A percentile compares a stretch with the other conserved stretches of the same genome.
Conservation (phyloP, 768 basidiomycete genomes). For the Lentinula sp. region DNA sequence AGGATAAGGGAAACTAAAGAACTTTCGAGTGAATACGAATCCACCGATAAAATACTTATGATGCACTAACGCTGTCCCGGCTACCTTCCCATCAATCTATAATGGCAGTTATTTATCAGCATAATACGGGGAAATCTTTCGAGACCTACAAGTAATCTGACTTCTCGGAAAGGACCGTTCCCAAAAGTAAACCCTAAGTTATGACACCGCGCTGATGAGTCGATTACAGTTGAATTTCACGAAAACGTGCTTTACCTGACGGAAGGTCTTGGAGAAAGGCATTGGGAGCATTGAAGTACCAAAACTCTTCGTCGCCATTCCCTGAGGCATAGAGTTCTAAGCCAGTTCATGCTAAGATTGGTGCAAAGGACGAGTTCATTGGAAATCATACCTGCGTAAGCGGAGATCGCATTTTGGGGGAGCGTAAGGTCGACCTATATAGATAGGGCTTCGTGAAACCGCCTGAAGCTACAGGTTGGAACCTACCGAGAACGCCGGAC, state of each 20-base stretch:
- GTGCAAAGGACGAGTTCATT: constrained; percentile 21
- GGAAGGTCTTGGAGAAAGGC: constrained; percentile 37
- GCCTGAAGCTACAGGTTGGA: not conserved
- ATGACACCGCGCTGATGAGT: not conserved
- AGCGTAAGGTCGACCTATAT: constrained; percentile 61
- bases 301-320: constrained; percentile 63
- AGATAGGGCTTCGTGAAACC: not conserved
- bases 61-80: constrained; percentile 37
- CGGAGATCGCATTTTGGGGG: constrained; percentile 60
- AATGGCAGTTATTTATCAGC: constrained; percentile 41
- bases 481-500: constrained; percentile 63
- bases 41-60: not conserved
- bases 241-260: not conserved
- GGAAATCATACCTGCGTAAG: constrained; percentile 24
- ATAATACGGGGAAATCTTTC: constrained; percentile 14
- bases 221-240: not conserved
- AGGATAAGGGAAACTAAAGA: constrained; percentile 37
- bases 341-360: not conserved
- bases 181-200: constrained; percentile 26
- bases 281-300: constrained; percentile 26
- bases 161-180: constrained; percentile 46
- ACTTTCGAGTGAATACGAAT: not conserved
- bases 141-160: not conserved
- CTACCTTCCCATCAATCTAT: constrained; percentile 38
- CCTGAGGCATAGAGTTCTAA: constrained; percentile 69